These are phyloP conservation scores for Acanthamoeba healyi DNA, from an alignment of 208 protist species.

Conservation along the genomic window DNA sequence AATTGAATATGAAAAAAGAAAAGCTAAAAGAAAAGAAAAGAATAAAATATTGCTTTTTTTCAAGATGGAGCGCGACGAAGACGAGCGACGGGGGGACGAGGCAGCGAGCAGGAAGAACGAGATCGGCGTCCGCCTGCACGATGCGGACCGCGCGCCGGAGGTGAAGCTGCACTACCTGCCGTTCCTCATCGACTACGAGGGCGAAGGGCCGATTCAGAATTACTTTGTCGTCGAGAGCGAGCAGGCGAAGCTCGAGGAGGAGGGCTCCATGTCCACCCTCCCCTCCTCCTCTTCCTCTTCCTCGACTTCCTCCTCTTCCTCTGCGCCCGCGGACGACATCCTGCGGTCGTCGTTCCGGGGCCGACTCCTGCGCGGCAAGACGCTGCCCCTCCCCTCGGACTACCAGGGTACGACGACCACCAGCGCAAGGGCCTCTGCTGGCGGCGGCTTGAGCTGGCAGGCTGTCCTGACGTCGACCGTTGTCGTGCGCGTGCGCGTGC, in stretches of 20 bases:
- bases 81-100: not conserved
- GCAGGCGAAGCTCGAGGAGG: not conserved
- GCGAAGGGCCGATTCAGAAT: not conserved
- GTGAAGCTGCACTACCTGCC: conserved; percentile 9
- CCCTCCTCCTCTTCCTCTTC: not conserved
- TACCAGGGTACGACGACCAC: not conserved
- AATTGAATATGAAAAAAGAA: too few relatives aligned
- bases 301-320: not conserved
- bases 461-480: too few relatives aligned
- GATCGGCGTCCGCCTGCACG: not conserved
- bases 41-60: too few relatives aligned
- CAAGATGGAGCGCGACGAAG: too few relatives aligned
- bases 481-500: not conserved
- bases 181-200: conserved; percentile 35
- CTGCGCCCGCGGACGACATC: not conserved
- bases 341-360: not conserved
- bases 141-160: not conserved
- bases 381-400: not conserved
- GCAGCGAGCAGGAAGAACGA: not conserved
- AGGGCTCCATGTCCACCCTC: not conserved
- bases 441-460: too few relatives aligned
- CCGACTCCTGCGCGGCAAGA: conserved; percentile 21
- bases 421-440: too few relatives aligned
- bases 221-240: conserved; percentile 10
- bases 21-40: not conserved